Evolutionary conservation across 2,329 filamentous ascomycete genomes (phyloP).

Genomic region (Parastagonospora avenae): DNA sequence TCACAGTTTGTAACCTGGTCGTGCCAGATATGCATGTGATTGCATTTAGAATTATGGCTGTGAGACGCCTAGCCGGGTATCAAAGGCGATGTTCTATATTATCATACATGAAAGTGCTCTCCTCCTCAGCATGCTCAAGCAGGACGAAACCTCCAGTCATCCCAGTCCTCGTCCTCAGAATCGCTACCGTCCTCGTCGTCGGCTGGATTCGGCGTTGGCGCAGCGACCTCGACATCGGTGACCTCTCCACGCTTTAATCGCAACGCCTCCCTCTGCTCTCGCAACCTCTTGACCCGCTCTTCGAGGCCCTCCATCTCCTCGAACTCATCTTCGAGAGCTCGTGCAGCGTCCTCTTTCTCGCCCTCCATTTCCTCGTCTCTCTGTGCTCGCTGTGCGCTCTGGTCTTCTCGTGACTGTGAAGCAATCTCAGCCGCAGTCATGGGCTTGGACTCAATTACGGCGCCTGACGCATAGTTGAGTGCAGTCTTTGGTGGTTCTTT

Average conservation of each 20-base stretch:
- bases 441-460: constrained; percentile 53
- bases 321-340: constrained; percentile 54
- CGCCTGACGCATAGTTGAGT: constrained; percentile 53
- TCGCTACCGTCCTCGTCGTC: constrained; percentile 41
- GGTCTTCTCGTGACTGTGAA: constrained; percentile 52
- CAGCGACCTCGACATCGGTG: constrained; percentile 10
- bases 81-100: constrained; percentile 8
- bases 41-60: constrained; percentile 2
- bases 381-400: constrained; percentile 49
- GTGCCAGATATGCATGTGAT: constrained; percentile 1
- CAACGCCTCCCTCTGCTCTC: constrained; percentile 53
- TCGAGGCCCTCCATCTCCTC: constrained; percentile 58
- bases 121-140: constrained; percentile 24
- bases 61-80: constrained; percentile 24
- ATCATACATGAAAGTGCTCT: constrained; percentile 18
- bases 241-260: constrained; percentile 27
- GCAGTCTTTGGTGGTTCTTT: constrained; percentile 83
- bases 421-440: constrained; percentile 54
- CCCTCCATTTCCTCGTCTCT: constrained; percentile 54
- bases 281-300: constrained; percentile 50
- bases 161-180: constrained; percentile 46
- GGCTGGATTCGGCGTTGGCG: constrained; percentile 7
- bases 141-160: constrained; percentile 46
- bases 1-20: neutral
- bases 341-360: constrained; percentile 55